Base-by-base conservation (phyloP, 2,329 filamentous ascomycete genomes). In the Chrysoporthe deuterocubensis region DNA sequence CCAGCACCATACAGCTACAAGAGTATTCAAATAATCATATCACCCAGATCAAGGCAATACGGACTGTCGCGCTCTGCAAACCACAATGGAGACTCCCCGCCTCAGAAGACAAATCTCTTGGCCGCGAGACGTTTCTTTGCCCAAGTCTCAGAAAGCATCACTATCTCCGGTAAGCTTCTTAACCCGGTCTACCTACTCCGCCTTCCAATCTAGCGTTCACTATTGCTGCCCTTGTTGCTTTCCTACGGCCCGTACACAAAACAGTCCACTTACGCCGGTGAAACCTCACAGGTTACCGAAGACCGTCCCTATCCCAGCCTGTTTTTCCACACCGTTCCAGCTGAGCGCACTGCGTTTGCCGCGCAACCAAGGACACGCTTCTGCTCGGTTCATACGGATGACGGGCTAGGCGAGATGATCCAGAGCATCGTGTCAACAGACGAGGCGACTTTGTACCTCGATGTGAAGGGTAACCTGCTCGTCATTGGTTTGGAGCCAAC, bases 271-370 rank as follows among this genome's bases (percentile, higher is more conserved):
- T 1, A 48, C 26, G 42, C 16, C 18, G 43, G 26, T 14, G 14
- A 1, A 13, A 34, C 40, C 4, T 37, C 21, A 4, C 44, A 64
- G 63, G 14, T 42, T 7, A 1, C 32, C 4, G 44, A 65, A 42
- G 34, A 65, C n/a, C 56, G 63, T 11, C 63, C 63, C 7, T 65
- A 60, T 8, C 64, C 64, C 21, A 32, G 43, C 13, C 57, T 66
- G 14, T 14, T 46, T 11, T 66, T 61, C 14, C 57, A 46, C 16
- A 21, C 64, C 18, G 57, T 56, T 16, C 40, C 46, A 13, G 42
- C 37, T 34, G 57, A 66, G 57, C 58, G 37, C 26, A 56, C 64
- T 7, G 21, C 34, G 8, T 18, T 18, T 7, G 40, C 34, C 9
- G 32, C 37, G 21, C n/a, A 18, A 4, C 14, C 57, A n/a, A 44